Base-by-base conservation (phyloP, 2,329 filamentous ascomycete genomes). In the Xylariaceae sp. region DNA sequence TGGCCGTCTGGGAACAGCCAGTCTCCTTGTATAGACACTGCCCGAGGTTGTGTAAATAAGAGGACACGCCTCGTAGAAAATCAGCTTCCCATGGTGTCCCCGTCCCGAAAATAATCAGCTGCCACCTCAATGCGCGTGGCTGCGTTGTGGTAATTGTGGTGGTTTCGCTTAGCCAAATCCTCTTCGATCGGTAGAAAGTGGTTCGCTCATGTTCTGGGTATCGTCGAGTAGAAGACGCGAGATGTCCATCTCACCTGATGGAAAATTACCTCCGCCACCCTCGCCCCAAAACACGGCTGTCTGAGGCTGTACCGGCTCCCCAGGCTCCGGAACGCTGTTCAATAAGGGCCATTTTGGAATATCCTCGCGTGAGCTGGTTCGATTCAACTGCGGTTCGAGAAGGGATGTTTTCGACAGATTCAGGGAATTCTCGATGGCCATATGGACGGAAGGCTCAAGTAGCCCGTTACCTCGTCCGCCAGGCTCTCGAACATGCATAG, bases 191-290 rank as follows among this genome's bases (percentile, higher is more conserved):
- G 62, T 55, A 34, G 61, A 57, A 9, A 65, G 50, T 8, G 65
- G 55, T 34, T 72, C 70, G 30, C 61, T 63, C 52, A 66, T 58
- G 11, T 59, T 56, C 52, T 74, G 75, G 3, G 73, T 72, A 62
- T 84, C 82, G 56, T 85, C 82, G n/a, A 86, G 74, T 2, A 86
- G 70, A 1, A 87, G 74, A 10, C 83, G 78, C 13, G 82, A 83
- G 51, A 86, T 84, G 55, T 84, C 83, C 83, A 86, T 86, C 68
- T 85, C 83, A 13, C 81, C 78, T 7, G 56, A 77, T 73, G 67
- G 55, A 47, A 68, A 67, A 2, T 78, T 74, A 2, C 75, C 67
- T 3, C 71, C 68, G 8, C 73, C 67, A 4, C 69, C 66, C 49
- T 82, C 80, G 44, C 69, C 71, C 72, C 80, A 78, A 47, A 82